These are phyloP conservation scores for Solanum tacnaense DNA, from an alignment of 257 asterid species.

Conservation along the genomic window DNA sequence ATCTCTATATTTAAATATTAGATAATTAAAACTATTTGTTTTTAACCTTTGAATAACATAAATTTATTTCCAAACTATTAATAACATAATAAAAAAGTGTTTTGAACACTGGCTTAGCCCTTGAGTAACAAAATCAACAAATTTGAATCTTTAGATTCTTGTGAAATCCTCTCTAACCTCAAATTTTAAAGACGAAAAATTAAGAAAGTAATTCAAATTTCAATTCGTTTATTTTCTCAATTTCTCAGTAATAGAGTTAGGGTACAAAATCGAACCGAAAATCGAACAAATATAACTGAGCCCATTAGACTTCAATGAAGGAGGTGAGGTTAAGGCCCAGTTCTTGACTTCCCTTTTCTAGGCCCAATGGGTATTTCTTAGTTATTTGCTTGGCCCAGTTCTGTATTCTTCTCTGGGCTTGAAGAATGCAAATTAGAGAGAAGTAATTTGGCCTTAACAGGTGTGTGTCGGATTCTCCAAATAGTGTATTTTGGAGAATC, in stretches of 20 bases:
- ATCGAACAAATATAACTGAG: no score
- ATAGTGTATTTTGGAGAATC: no score
- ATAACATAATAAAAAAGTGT: no score
- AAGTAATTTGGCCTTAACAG: no score
- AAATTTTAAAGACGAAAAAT: neutral
- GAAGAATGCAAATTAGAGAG: neutral
- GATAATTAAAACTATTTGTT: no score
- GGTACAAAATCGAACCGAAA: no score
- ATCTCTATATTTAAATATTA: neutral
- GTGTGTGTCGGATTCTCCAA: no score
- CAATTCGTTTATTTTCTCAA: neutral
- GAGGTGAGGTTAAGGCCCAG: neutral
- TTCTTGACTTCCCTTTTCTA: neutral
- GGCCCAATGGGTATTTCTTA: neutral
- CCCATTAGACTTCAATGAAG: neutral
- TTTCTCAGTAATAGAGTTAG: no score
- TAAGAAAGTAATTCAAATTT: neutral
- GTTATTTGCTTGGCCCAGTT: neutral
- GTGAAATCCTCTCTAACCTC: neutral
- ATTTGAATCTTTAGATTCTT: neutral
- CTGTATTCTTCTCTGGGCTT: neutral
- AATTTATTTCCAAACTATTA: no score
- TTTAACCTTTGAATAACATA: no score
- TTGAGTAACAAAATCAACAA: neutral
- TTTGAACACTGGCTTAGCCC: neutral